A percentile compares a stretch with the other conserved stretches of the same genome.
Conservation (phyloP, 805 yeast species). For the Hanseniaspora nectarophila region DNA sequence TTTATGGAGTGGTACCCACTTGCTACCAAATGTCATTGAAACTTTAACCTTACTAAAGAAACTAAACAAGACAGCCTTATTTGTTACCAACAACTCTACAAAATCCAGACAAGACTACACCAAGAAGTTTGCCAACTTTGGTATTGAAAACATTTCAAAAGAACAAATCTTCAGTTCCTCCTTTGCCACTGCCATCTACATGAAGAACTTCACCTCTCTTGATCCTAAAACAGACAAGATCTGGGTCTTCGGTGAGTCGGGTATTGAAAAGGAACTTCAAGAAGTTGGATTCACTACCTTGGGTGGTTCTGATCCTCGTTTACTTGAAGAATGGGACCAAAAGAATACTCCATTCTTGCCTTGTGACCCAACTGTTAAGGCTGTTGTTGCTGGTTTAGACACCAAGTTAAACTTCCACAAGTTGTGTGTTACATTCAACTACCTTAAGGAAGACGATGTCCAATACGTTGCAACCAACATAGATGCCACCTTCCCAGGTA, state of each 20-base stretch:
- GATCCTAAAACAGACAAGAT: constrained; percentile 62
- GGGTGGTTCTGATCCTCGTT: constrained; percentile 70
- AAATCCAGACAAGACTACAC: constrained; percentile 73
- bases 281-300: constrained; percentile 62
- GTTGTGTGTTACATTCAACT: constrained; percentile 69
- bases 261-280: constrained; percentile 67
- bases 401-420: constrained; percentile 67
- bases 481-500: constrained; percentile 87
- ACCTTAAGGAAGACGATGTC: constrained; percentile 38
- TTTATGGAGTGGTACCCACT: constrained; percentile 77
- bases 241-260: constrained; percentile 81
- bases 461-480: constrained; percentile 86
- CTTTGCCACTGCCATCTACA: constrained; percentile 80
- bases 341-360: constrained; percentile 42
- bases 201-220: constrained; percentile 61
- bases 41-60: constrained; percentile 49
- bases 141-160: constrained; percentile 29
- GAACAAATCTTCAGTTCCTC: constrained; percentile 85
- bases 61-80: constrained; percentile 55
- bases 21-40: constrained; percentile 68
- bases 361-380: constrained; percentile 64
- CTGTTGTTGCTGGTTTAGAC: constrained; percentile 83
- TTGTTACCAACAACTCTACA: constrained; percentile 93
- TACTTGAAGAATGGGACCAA: constrained; percentile 45
- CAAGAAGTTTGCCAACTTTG: constrained; percentile 55